phyloP scores from a whole-genome alignment of 2,329 filamentous ascomycete species.

The Aspergillus fructus region DNA sequence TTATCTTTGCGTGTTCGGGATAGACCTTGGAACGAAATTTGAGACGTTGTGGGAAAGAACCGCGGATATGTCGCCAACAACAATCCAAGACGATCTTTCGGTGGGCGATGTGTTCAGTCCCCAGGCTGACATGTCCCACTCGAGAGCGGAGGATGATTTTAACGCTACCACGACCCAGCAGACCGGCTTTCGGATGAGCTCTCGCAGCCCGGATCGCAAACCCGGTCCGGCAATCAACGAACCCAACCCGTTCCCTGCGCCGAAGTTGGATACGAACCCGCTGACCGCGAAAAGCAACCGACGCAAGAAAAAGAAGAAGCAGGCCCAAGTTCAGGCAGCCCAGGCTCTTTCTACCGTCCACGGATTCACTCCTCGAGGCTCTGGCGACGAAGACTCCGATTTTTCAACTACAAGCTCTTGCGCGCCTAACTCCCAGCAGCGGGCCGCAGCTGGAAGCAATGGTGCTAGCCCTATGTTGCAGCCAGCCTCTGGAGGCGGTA shows the following conservation, averaged over 20 bases:
- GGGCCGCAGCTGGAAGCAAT: conserved; percentile 24
- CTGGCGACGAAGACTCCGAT: conserved; percentile 49
- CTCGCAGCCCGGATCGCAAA: conserved; percentile 25
- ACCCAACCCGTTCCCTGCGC: conserved; percentile 29
- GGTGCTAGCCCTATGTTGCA: conserved; percentile 50
- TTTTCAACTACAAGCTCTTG: conserved; percentile 40
- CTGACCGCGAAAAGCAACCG: conserved; percentile 27
- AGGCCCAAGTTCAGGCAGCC: conserved; percentile 26
- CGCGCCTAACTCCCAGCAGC: conserved; percentile 31
- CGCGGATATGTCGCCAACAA: conserved; percentile 16
- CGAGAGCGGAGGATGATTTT: conserved; percentile 21
- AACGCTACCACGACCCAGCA: conserved; percentile 18
- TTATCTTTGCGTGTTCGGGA: neutral
- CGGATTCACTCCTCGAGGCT: conserved; percentile 45
- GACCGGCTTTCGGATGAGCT: conserved; percentile 29
- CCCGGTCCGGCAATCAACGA: conserved; percentile 17
- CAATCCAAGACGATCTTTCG: conserved; percentile 34
- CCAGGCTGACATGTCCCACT: conserved; percentile 34
- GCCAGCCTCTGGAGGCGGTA: conserved; percentile 62
- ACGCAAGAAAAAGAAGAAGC: conserved; percentile 43
- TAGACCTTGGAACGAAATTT: neutral
- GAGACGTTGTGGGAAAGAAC: neutral
- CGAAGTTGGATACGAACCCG: conserved; percentile 27
- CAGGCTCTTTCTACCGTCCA: conserved; percentile 42
- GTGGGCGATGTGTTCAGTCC: conserved; percentile 42